Evolutionary conservation across 2,329 filamentous ascomycete species (phyloP).

Genomic region (Botryotinia globosa): DNA sequence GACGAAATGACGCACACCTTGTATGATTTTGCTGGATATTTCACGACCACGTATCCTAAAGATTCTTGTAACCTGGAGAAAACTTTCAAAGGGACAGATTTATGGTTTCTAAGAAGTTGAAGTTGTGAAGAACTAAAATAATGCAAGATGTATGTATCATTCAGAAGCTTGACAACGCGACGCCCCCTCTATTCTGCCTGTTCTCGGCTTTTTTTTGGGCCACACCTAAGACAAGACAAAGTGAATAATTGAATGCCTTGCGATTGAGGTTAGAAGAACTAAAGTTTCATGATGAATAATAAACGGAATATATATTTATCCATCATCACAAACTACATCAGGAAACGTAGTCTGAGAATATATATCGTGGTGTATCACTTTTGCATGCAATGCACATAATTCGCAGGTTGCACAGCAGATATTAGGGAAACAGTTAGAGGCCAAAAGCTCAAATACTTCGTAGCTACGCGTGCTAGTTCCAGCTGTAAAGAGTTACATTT

Average conservation of each 20-base stretch:
- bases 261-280: slow-evolving; percentile 9
- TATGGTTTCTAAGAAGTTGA: background rate
- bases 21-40: slow-evolving; percentile 4
- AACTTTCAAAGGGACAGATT: slow-evolving; percentile 13
- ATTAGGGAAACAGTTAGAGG: background rate
- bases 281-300: background rate
- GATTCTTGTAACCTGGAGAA: background rate
- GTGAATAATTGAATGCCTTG: slow-evolving; percentile 5
- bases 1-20: slow-evolving; percentile 19
- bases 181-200: slow-evolving; percentile 17
- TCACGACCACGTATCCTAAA: slow-evolving; percentile 17
- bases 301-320: background rate
- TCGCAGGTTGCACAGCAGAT: background rate
- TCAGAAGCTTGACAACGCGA: slow-evolving; percentile 17
- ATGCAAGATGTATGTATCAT: slow-evolving; percentile 13
- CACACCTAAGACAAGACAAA: background rate
- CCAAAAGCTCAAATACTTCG: background rate
- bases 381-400: background rate
- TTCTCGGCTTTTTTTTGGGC: slow-evolving; percentile 11
- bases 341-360: background rate
- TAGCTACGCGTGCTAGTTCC: background rate
- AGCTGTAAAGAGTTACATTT: background rate
- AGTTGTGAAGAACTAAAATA: background rate
- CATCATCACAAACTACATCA: background rate
- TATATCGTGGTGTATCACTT: background rate